These are phyloP conservation scores for Setomelanomma holmii DNA, from an alignment of 2,329 filamentous ascomycete genomes.

Conservation along the genomic window DNA sequence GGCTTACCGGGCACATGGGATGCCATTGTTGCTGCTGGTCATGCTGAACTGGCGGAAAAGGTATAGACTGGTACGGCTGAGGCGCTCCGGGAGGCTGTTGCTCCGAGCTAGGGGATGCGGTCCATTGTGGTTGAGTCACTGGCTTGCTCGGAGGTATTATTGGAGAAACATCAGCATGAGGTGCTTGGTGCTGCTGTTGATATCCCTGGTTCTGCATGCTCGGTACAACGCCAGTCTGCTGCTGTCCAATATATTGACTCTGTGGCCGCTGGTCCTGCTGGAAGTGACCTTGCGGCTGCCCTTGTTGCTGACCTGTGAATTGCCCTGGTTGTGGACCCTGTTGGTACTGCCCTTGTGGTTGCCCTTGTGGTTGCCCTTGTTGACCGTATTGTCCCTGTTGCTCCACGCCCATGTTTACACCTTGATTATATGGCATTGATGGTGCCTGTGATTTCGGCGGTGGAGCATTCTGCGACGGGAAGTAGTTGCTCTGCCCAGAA, in stretches of 20 bases:
- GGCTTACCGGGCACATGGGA: conserved; percentile 19
- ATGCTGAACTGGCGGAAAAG: conserved; percentile 17
- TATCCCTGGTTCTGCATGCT: conserved; percentile 11
- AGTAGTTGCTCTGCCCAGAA: conserved; percentile 37
- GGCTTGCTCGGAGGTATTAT: conserved; percentile 10
- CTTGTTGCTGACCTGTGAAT: neutral
- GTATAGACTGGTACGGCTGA: conserved; percentile 18
- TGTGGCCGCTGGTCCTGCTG: conserved; percentile 14
- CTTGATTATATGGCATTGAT: conserved; percentile 2
- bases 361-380: conserved; percentile 14
- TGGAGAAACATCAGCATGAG: conserved; percentile 17
- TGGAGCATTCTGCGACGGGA: conserved; percentile 25
- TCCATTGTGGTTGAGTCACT: conserved; percentile 15
- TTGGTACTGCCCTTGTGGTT: conserved; percentile 12
- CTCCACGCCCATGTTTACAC: neutral
- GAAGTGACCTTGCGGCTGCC: conserved; percentile 8
- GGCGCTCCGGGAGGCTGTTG: conserved; percentile 1
- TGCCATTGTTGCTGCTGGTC: conserved; percentile 34
- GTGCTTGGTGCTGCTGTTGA: conserved; percentile 13
- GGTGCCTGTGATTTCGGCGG: conserved; percentile 16
- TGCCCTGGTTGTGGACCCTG: conserved; percentile 8
- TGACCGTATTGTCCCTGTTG: conserved; percentile 18
- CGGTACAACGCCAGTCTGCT: conserved; percentile 38
- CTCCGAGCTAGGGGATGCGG: conserved; percentile 2
- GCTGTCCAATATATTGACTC: conserved; percentile 26